Conservation (phyloP, 1,284 basidiomycete species). For the Naganishia cerealis region DNA sequence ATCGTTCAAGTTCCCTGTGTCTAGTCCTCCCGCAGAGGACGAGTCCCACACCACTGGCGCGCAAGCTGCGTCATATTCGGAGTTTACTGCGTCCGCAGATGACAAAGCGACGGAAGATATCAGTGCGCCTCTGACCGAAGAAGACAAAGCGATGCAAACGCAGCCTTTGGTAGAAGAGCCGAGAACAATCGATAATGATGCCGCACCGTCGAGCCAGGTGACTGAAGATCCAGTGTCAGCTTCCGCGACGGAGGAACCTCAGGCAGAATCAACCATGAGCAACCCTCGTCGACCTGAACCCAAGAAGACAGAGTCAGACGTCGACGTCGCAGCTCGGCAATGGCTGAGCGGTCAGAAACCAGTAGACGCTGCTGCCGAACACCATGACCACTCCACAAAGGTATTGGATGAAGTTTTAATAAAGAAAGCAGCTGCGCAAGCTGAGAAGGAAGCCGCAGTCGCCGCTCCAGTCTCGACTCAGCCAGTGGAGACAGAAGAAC, state of each 20-base stretch:
- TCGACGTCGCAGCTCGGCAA: constrained; percentile 21
- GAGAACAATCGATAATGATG: neutral
- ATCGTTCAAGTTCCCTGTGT: constrained; percentile 50
- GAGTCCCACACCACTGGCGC: neutral
- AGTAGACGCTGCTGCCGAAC: constrained; percentile 12
- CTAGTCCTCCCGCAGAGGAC: constrained; percentile 21
- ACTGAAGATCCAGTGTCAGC: constrained; percentile 1
- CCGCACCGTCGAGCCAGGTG: neutral
- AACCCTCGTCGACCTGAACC: constrained; percentile 3
- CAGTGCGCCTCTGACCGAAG: constrained; percentile 12
- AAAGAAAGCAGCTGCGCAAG: constrained; percentile 19
- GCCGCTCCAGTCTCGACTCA: neutral
- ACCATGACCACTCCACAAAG: neutral
- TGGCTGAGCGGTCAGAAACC: constrained; percentile 25
- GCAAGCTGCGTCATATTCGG: neutral
- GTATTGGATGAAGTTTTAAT: constrained; percentile 22
- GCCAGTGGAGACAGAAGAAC: neutral
- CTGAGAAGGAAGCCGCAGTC: constrained; percentile 19
- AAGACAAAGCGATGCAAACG: neutral
- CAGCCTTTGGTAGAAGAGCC: neutral
- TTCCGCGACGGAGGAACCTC: neutral
- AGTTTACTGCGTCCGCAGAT: neutral
- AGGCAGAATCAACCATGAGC: neutral
- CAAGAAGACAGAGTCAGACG: constrained; percentile 18
- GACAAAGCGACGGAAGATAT: neutral